phyloP scores from a whole-genome alignment of 2,329 filamentous ascomycete genomes.

The Penicillium sp. region DNA sequence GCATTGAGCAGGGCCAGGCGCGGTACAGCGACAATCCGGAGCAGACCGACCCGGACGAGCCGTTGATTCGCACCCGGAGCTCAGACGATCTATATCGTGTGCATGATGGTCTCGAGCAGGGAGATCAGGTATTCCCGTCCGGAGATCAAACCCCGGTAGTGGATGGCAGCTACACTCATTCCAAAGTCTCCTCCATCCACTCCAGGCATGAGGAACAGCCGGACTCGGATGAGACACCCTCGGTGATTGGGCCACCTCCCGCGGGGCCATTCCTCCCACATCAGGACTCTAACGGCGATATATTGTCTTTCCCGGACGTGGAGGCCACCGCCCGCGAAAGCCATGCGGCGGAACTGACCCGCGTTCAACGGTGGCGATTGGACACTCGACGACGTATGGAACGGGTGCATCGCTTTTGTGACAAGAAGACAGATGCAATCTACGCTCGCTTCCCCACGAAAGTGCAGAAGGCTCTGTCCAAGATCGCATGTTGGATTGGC shows the following conservation, averaged over 20 bases:
- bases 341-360: slow-evolving; percentile 22
- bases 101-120: slow-evolving; percentile 8
- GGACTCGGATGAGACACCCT: slow-evolving; percentile 16
- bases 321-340: slow-evolving; percentile 27
- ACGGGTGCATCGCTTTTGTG: slow-evolving; percentile 18
- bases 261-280: slow-evolving; percentile 33
- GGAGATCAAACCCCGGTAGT: slow-evolving; percentile 39
- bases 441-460: slow-evolving; percentile 50
- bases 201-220: slow-evolving; percentile 16
- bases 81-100: slow-evolving; percentile 25
- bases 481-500: slow-evolving; percentile 36
- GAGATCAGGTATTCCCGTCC: slow-evolving; percentile 29
- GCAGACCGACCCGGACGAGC: slow-evolving; percentile 35
- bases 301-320: slow-evolving; percentile 53
- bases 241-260: slow-evolving; percentile 30
- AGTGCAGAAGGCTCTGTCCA: slow-evolving; percentile 48
- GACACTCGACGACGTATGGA: slow-evolving; percentile 17
- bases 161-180: slow-evolving; percentile 30
- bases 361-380: slow-evolving; percentile 27
- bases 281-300: slow-evolving; percentile 47
- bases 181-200: slow-evolving; percentile 27
- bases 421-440: slow-evolving; percentile 21
- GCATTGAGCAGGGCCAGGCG: slow-evolving; percentile 37
- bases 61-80: slow-evolving; percentile 30
- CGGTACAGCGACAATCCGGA: slow-evolving; percentile 40